These are phyloP conservation scores for Pseudovirgaria hyperparasitica DNA, from an alignment of 2,329 filamentous ascomycete species.

Conservation along the genomic window DNA sequence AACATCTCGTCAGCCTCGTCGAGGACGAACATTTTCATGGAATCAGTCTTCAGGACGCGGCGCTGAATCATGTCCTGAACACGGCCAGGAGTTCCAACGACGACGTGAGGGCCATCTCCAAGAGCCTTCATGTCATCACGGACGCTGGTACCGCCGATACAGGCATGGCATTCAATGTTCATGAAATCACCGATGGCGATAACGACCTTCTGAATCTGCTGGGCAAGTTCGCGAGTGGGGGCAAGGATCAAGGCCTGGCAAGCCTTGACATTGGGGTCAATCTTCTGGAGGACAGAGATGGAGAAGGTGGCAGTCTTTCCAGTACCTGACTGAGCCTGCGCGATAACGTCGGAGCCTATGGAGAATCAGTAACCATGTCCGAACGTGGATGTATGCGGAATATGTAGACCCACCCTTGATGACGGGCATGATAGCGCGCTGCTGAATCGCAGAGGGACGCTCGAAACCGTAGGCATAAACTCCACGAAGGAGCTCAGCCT, in stretches of 20 bases:
- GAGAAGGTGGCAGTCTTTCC: slow-evolving; percentile 99
- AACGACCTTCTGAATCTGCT: slow-evolving; percentile 99
- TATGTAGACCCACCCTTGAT: slow-evolving; percentile 71
- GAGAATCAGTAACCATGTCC: slow-evolving; percentile 7
- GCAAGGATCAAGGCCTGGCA: slow-evolving; percentile 98
- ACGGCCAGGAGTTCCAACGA: slow-evolving; percentile 95
- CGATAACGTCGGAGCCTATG: slow-evolving; percentile 88
- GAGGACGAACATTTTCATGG: slow-evolving; percentile 99
- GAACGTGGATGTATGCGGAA: slow-evolving; percentile 5
- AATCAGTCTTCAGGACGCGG: slow-evolving; percentile 88
- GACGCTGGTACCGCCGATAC: slow-evolving; percentile 96
- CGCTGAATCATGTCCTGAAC: slow-evolving; percentile 99
- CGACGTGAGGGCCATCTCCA: slow-evolving; percentile 88
- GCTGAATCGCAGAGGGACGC: slow-evolving; percentile 98
- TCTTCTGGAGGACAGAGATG: slow-evolving; percentile 97
- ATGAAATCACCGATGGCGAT: slow-evolving; percentile 99
- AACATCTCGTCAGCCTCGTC: slow-evolving; percentile 99
- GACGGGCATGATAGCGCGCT: slow-evolving; percentile 99
- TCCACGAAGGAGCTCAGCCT: slow-evolving; percentile 93
- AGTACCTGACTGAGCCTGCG: slow-evolving; percentile 98
- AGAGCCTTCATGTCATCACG: slow-evolving; percentile 98
- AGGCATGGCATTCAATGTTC: slow-evolving; percentile 98
- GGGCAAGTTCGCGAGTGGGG: slow-evolving; percentile 93
- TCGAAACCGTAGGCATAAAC: slow-evolving; percentile 99
- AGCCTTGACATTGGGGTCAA: slow-evolving; percentile 86